Conservation (phyloP, 139 green algal species). For the Coccomyxa sp. region DNA sequence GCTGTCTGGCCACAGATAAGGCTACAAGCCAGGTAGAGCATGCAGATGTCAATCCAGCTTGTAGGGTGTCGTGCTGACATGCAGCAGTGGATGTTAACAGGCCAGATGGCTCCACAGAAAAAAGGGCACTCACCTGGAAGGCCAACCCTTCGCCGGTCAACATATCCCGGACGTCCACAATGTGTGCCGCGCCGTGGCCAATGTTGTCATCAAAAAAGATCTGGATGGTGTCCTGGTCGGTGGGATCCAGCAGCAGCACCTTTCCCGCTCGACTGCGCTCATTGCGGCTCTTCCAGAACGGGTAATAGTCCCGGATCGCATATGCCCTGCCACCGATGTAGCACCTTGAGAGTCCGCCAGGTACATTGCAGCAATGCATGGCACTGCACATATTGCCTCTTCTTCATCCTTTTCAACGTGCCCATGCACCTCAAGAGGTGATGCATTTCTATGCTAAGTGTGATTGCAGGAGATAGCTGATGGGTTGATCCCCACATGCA, state of each 20-base stretch:
- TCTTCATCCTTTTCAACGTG: too few relatives aligned
- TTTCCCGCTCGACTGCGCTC: slow-evolving; percentile 28
- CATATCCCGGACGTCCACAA: slow-evolving; percentile 30
- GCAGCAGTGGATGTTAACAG: too few relatives aligned
- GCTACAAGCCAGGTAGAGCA: too few relatives aligned
- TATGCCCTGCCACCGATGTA: not conserved
- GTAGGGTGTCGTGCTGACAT: too few relatives aligned
- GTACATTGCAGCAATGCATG: not conserved
- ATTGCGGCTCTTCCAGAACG: slow-evolving; percentile 28
- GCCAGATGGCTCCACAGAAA: too few relatives aligned
- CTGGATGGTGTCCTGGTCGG: slow-evolving; percentile 1
- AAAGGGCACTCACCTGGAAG: slow-evolving; percentile 12
- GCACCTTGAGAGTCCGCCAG: not conserved
- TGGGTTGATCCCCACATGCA: too few relatives aligned
- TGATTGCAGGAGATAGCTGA: too few relatives aligned
- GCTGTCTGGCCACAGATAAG: too few relatives aligned
- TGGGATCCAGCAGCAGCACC: slow-evolving; percentile 16
- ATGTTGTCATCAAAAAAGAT: slow-evolving; percentile 52
- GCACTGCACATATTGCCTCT: too few relatives aligned
- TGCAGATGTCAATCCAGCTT: too few relatives aligned
- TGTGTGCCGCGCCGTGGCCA: slow-evolving; percentile 25
- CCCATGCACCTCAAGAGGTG: too few relatives aligned
- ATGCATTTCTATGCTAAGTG: too few relatives aligned
- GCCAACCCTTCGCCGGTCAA: slow-evolving; percentile 16
- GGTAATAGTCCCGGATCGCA: slow-evolving; percentile 33